Evolutionary conservation across 352 stramenopile genomes (phyloP), one percentile per base, ranked within the genome.

Genomic region (Pythium brachiatum): DNA sequence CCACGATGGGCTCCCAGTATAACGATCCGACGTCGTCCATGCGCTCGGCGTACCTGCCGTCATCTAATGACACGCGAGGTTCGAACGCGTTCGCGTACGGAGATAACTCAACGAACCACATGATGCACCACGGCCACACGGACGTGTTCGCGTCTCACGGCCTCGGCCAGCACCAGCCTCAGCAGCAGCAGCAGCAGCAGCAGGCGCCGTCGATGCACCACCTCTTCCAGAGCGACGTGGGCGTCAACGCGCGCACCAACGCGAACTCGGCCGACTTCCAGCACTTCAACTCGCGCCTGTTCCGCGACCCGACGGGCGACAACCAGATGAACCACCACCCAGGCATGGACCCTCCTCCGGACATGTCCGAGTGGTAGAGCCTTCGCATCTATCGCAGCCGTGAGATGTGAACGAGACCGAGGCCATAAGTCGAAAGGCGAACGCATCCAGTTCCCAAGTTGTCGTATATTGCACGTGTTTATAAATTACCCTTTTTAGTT

Each of bases 361-460:
- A 88, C 58, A 86, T 89, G 78, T 68, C 71, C 54, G 74, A 88
- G 41, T 89, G 80, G 36, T 43, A 43, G 36, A 43, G 1, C 36
- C n/a, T n/a, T n/a, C n/a, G n/a, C n/a, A n/a, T n/a, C n/a, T n/a
- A n/a, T n/a, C n/a, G n/a, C n/a, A n/a, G n/a, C n/a, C n/a, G n/a
- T n/a, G n/a, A n/a, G n/a, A n/a, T n/a, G n/a, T n/a, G n/a, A n/a
- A n/a, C n/a, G n/a, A n/a, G n/a, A n/a, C n/a, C n/a, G n/a, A n/a
- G n/a, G n/a, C n/a, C n/a, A n/a, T n/a, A n/a, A n/a, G n/a, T n/a
- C n/a, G n/a, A n/a, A n/a, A n/a, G n/a, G n/a, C n/a, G n/a, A n/a
- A n/a, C n/a, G n/a, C n/a, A n/a, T 11, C 36, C 36, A 43, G 36
- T 43, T 43, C 13, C 36, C 11, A 36, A 43, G 36, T 43, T 43